Evolutionary conservation across 371 early-diverging fungal genomes (phyloP), one percentile per base, ranked within the genome.

Genomic region (Dichotomocladium elegans): DNA sequence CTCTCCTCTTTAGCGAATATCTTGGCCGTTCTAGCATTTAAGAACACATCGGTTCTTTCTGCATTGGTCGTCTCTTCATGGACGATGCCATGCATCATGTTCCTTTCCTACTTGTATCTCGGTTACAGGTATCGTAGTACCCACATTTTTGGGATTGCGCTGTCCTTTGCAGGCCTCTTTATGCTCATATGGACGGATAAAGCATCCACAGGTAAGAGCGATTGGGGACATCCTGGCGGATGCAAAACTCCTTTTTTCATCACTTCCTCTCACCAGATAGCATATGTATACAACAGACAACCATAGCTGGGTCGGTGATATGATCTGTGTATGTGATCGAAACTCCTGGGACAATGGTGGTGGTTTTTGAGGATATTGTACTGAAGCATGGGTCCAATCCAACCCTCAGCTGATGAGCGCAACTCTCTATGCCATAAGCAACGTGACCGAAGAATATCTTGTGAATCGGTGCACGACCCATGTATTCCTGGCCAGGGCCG

Each of bases 221-320:
- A n/a, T 40, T 15, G 30, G 28, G 19, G 9, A 46, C 24, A 53
- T 44, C 11, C 24, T 31, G 19, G 29, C 8, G 41, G 41, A 41
- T 21, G n/a, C 41, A 21, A 24, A 21, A 29, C 46, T 50, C 8
- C 14, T 40, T 40, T 8, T n/a, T 12, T 21, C 8, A 41, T 17
- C 41, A 11, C n/a, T 2, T 8, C 21, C 15, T 11, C 41, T 41
- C 41, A 28, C 33, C 6, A 27, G 8, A 19, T 33, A 17, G 9
- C 15, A 24, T 21, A 11, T 27, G 28, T 6, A 22, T 11, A 34
- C 12, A 0, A 15, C 57, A 66, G 69, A 17, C 10, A 69, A 74
- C 19, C 75, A 74, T 47, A 68, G 67, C 43, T 74, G 75, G 75
- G 61, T 70, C 33, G 75, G 75, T 21, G 75, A 74, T 53, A 17